Evolutionary conservation across 1,284 basidiomycete genomes (phyloP).

Genomic region (Leccinum pachyderme): DNA sequence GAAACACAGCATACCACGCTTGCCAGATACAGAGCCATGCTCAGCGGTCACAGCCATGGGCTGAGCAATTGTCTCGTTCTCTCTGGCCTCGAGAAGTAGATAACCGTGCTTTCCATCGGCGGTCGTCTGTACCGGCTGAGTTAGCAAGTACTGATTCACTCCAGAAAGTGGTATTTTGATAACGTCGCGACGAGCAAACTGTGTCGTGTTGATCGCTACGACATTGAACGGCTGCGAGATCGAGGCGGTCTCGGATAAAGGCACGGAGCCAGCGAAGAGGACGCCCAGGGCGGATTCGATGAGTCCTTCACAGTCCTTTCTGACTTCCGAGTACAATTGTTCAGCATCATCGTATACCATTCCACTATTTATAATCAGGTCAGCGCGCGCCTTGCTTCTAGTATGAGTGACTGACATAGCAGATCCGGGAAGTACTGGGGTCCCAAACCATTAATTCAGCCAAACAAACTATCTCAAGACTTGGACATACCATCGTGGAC

Average conservation of each 20-base stretch:
- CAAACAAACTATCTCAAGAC: not conserved
- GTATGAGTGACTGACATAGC: conserved; percentile 59
- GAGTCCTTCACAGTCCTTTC: conserved; percentile 64
- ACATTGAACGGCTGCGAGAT: conserved; percentile 44
- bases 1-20: no score
- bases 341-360: conserved; percentile 58
- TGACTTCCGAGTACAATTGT: conserved; percentile 78
- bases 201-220: conserved; percentile 77
- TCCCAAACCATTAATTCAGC: not conserved
- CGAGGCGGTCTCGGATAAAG: conserved; percentile 22
- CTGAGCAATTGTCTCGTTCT: conserved; percentile 44
- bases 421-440: conserved; percentile 83
- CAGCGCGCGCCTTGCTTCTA: not conserved
- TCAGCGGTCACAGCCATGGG: no score
- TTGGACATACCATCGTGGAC: conserved; percentile 73
- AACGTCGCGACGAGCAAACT: conserved; percentile 74
- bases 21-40: no score
- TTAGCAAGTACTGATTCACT: conserved; percentile 41
- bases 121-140: conserved; percentile 60
- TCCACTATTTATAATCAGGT: conserved; percentile 44
- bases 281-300: conserved; percentile 77
- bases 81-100: conserved; percentile 58
- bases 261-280: conserved; percentile 59
- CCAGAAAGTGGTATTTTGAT: conserved; percentile 61
- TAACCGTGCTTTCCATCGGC: conserved; percentile 65